These are phyloP conservation scores for Phytophthora crassamura DNA, from an alignment of 352 stramenopile species.

Conservation along the genomic window DNA sequence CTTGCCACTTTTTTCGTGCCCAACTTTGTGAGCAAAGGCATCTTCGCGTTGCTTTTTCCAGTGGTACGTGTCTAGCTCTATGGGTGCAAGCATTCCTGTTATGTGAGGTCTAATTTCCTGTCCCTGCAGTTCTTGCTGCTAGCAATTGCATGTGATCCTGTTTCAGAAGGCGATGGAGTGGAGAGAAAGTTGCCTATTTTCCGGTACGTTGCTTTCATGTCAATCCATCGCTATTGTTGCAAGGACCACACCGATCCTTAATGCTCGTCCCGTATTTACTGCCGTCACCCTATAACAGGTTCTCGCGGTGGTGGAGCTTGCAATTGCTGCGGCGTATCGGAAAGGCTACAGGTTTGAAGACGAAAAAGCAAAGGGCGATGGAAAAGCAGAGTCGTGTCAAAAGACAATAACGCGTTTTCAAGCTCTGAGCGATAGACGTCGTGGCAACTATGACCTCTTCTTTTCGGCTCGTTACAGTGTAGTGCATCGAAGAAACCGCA, in stretches of 20 bases:
- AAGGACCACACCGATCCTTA: not conserved
- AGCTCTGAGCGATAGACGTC: not conserved
- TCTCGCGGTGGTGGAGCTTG: conserved; percentile 85
- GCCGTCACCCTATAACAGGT: conserved; percentile 36
- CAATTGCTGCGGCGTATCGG: conserved; percentile 83
- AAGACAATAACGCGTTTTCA: conserved; percentile 21
- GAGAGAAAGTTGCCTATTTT: conserved; percentile 78
- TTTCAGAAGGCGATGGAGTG: conserved; percentile 54
- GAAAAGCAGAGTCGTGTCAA: conserved; percentile 37
- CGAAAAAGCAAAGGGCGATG: conserved; percentile 65
- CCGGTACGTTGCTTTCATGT: conserved; percentile 41
- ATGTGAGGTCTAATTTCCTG: not conserved
- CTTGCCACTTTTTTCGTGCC: conserved; percentile 90
- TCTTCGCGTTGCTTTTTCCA: conserved; percentile 88
- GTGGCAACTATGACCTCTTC: not conserved
- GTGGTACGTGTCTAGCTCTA: conserved; percentile 50
- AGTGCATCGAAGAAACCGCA: conserved; percentile 29
- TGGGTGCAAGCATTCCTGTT: too few relatives aligned
- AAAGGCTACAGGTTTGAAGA: conserved; percentile 78
- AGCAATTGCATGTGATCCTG: conserved; percentile 80
- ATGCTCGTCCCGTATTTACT: not conserved
- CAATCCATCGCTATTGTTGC: not conserved
- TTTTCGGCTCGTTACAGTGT: conserved; percentile 20
- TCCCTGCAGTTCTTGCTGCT: conserved; percentile 77
- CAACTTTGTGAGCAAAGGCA: conserved; percentile 92